Percentiles rank a stretch among this genome's conserved stretches.
phyloP scores from a whole-genome alignment of 768 basidiomycete genomes.

The Leccinellum luteum region DNA sequence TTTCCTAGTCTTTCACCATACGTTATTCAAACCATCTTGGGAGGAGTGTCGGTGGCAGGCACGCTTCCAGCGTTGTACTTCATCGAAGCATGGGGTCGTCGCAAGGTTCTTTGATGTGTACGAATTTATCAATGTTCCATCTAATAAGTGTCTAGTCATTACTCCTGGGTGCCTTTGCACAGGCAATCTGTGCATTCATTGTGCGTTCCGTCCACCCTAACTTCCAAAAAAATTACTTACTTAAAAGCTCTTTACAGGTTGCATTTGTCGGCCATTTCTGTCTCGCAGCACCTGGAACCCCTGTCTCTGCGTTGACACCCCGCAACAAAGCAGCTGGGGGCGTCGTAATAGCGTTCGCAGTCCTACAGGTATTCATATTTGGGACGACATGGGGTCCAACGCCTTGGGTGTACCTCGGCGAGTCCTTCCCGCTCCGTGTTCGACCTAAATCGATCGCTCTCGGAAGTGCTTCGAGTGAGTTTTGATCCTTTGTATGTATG shows the following conservation, averaged over 20 bases:
- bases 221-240: background rate
- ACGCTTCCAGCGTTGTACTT: constrained; percentile 66
- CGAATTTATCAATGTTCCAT: background rate
- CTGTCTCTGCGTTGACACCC: constrained; percentile 45
- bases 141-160: constrained; percentile 45
- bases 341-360: constrained; percentile 69
- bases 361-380: constrained; percentile 72
- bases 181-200: constrained; percentile 62
- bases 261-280: constrained; percentile 71
- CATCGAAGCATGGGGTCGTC: constrained; percentile 75
- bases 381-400: constrained; percentile 77
- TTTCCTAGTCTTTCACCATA: constrained; percentile 55
- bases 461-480: constrained; percentile 55
- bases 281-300: constrained; percentile 53
- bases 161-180: constrained; percentile 57
- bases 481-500: background rate
- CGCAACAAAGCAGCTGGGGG: constrained; percentile 62
- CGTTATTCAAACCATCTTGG: constrained; percentile 72
- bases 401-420: constrained; percentile 75
- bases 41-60: constrained; percentile 70
- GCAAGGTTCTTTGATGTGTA: constrained; percentile 41
- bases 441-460: constrained; percentile 76
- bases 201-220: constrained; percentile 32
- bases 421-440: constrained; percentile 80
- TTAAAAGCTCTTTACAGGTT: constrained; percentile 39